A percentile compares a stretch with the other conserved stretches of the same genome.
These are phyloP conservation scores for Anastatica hierochuntica DNA, from an alignment of 345 rosid genomes.

Conservation along the genomic window DNA sequence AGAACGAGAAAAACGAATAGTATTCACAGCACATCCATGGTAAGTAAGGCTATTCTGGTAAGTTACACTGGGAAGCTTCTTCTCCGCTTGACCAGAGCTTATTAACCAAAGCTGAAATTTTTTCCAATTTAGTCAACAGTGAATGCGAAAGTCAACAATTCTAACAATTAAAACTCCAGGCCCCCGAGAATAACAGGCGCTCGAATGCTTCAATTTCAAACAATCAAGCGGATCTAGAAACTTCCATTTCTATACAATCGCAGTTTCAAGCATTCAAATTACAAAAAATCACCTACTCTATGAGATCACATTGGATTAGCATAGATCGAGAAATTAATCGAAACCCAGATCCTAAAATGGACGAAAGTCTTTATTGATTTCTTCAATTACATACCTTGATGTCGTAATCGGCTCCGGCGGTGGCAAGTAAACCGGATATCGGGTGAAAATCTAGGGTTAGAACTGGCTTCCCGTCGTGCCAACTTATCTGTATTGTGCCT, in stretches of 20 bases:
- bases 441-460: slow-evolving; percentile 87
- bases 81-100: slow-evolving; percentile 43
- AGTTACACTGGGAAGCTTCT: slow-evolving; percentile 55
- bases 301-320: too few relatives aligned
- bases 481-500: slow-evolving; percentile 86
- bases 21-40: slow-evolving; percentile 73
- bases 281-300: background rate
- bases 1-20: slow-evolving; percentile 69
- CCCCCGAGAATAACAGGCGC: too few relatives aligned
- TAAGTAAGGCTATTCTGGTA: slow-evolving; percentile 72
- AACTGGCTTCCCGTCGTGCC: slow-evolving; percentile 88
- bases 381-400: slow-evolving; percentile 44
- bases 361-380: background rate
- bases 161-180: too few relatives aligned
- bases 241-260: too few relatives aligned
- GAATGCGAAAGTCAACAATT: too few relatives aligned
- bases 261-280: background rate
- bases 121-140: slow-evolving; percentile 1
- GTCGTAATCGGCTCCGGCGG: slow-evolving; percentile 95
- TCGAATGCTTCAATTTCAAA: too few relatives aligned
- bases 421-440: slow-evolving; percentile 74
- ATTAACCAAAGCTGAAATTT: slow-evolving; percentile 60
- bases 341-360: background rate
- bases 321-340: background rate
- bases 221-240: too few relatives aligned